Evolutionary conservation across 768 basidiomycete genomes (phyloP).

Genomic region (Termitomyces sp.): DNA sequence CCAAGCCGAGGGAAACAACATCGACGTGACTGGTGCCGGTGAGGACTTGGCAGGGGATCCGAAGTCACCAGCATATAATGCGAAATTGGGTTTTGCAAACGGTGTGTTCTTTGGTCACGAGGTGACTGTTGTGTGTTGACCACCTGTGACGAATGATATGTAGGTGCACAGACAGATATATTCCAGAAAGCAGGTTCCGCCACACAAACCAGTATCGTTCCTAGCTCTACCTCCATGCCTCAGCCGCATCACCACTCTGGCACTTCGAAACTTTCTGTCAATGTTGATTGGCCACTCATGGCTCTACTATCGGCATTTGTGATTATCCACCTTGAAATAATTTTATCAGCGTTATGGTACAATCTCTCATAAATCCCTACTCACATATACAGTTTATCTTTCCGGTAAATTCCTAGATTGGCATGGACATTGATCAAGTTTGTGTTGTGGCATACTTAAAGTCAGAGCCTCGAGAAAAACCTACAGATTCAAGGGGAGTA

Average conservation of each 20-base stretch:
- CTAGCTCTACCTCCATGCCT: background rate
- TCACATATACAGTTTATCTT: background rate
- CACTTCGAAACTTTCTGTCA: background rate
- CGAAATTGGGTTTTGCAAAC: slow-evolving; percentile 42
- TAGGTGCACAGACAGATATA: slow-evolving; percentile 14
- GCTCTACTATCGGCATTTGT: background rate
- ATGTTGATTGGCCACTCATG: background rate
- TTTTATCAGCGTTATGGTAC: background rate
- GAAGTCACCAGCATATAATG: slow-evolving; percentile 47
- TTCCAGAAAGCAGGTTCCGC: slow-evolving; percentile 9
- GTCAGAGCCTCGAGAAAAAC: too few relatives aligned
- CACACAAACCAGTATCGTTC: slow-evolving; percentile 8
- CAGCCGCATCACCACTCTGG: slow-evolving; percentile 1
- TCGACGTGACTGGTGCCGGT: slow-evolving; percentile 39
- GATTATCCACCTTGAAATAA: background rate
- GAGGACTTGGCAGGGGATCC: slow-evolving; percentile 31
- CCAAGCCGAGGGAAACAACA: slow-evolving; percentile 45
- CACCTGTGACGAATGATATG: background rate
- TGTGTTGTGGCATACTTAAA: too few relatives aligned
- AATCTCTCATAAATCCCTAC: background rate
- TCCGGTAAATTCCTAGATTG: background rate
- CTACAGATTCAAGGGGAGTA: too few relatives aligned
- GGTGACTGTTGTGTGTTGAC: background rate
- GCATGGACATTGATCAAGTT: background rate
- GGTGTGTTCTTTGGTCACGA: slow-evolving; percentile 27